Evolutionary conservation across 805 yeast genomes (phyloP).

Genomic region (Wickerhamiella australiensis): DNA sequence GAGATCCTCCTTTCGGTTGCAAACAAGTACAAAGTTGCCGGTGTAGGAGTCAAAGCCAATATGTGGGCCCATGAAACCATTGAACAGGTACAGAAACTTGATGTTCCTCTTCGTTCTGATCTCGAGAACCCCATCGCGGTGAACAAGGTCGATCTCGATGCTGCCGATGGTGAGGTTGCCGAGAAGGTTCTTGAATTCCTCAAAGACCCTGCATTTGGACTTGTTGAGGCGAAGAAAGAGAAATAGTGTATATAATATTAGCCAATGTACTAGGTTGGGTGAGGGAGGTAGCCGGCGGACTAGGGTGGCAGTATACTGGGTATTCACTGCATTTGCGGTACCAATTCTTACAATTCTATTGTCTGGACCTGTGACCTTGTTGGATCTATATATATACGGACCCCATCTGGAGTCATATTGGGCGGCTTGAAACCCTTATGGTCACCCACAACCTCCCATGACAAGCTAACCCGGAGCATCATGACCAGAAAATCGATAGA

Average conservation of each 20-base stretch:
- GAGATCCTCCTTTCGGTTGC: conserved; percentile 72
- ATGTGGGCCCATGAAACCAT: conserved; percentile 45
- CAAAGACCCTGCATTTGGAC: conserved; percentile 57
- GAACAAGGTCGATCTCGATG: conserved; percentile 23
- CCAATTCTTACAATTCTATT: too few relatives aligned
- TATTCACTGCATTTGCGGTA: too few relatives aligned
- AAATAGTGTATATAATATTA: not conserved
- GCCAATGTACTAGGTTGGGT: too few relatives aligned
- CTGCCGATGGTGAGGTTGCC: conserved; percentile 40
- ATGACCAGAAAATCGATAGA: too few relatives aligned
- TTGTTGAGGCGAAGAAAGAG: not conserved
- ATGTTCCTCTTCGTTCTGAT: conserved; percentile 18
- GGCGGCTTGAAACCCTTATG: too few relatives aligned
- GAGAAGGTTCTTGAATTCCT: conserved; percentile 59
- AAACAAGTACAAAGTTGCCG: conserved; percentile 62
- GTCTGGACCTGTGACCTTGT: too few relatives aligned
- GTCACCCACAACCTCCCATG: too few relatives aligned
- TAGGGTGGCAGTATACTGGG: too few relatives aligned
- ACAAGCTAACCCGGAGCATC: too few relatives aligned
- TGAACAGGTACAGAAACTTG: conserved; percentile 28
- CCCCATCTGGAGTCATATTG: too few relatives aligned
- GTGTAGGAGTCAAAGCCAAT: conserved; percentile 72
- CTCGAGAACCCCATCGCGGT: conserved; percentile 21
- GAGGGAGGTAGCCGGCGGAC: too few relatives aligned
- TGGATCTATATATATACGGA: too few relatives aligned